Evolutionary conservation across 2,329 filamentous ascomycete species (phyloP).

Genomic region (Colletotrichum sp.): DNA sequence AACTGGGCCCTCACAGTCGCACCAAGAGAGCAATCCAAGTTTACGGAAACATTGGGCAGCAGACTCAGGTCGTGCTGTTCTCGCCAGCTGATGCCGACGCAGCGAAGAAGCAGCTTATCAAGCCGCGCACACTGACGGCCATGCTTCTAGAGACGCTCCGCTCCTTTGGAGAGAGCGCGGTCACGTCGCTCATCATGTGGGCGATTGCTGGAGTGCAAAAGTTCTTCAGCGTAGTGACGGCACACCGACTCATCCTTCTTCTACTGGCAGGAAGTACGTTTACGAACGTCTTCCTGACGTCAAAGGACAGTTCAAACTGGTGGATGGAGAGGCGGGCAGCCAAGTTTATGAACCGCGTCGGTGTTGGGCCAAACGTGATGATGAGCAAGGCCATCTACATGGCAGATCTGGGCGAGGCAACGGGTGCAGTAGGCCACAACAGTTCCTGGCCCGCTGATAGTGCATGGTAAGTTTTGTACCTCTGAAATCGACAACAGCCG

Average conservation of each 20-base stretch:
- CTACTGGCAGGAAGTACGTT: conserved; percentile 72
- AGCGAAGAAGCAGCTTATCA: conserved; percentile 63
- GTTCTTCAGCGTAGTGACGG: conserved; percentile 70
- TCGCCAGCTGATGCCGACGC: conserved; percentile 52
- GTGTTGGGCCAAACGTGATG: conserved; percentile 76
- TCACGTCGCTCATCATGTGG: conserved; percentile 80
- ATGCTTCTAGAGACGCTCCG: conserved; percentile 75
- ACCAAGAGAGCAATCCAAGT: conserved; percentile 81
- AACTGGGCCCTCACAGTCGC: conserved; percentile 73
- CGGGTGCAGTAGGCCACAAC: conserved; percentile 38
- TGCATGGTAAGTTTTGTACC: conserved; percentile 45
- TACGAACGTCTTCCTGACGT: conserved; percentile 77
- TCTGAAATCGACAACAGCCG: not conserved
- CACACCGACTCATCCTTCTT: conserved; percentile 75
- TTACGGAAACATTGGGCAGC: conserved; percentile 76
- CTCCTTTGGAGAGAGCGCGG: conserved; percentile 77
- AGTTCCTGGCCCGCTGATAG: conserved; percentile 49
- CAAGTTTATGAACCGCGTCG: conserved; percentile 81
- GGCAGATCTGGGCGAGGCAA: conserved; percentile 75
- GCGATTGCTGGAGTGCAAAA: conserved; percentile 69
- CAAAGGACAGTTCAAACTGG: conserved; percentile 77
- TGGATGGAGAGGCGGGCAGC: conserved; percentile 83
- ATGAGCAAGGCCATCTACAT: conserved; percentile 90
- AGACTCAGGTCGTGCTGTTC: conserved; percentile 68
- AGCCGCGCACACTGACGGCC: conserved; percentile 65